Evolutionary conservation across 2,329 filamentous ascomycete species (phyloP), one percentile per base, ranked within the genome.

Genomic region (Elsinoe australis): DNA sequence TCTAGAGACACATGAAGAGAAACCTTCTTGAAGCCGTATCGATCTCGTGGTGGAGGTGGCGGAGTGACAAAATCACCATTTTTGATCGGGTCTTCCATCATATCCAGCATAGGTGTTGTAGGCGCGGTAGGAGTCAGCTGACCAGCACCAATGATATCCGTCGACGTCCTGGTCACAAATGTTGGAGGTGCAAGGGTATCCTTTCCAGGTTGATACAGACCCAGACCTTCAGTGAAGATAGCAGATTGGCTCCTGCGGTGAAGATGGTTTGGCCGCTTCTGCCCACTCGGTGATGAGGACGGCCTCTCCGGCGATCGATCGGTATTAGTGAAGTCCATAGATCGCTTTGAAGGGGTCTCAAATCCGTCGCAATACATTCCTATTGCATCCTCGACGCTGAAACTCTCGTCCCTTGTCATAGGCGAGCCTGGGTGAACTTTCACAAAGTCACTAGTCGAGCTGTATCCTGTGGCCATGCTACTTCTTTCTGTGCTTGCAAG

Each of bases 1-100:
- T 83, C 75, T 15, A 82, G 68, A 1, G 77, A 84, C 53, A 95
- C 75, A 59, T 94, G 82, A 55, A 89, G 82, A 32, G 82, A 90
- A 29, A 79, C 77, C 64, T 95, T 96, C 55, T 87, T 86, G 70
- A 96, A 96, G 3, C 90, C 90, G 59, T 95, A 95, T 12, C 86
- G 78, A 63, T 95, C 89, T 47, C 88, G 80, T 28, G 68, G 66
- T 4, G 39, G 39, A 9, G 26, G n/a, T 5, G 39, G 39, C 2
- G 39, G 26, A 9, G 39, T 24, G n/a, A 44, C 17, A 5, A 21
- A 14, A 21, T 17, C 21, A 31, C 39, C 39, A 21, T 8, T 12
- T n/a, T n/a, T n/a, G n/a, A n/a, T n/a, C n/a, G n/a, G n/a, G n/a
- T 29, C 10, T 17, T 47, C 47, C 1, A 45, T 17, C 22, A 38